Percentiles rank a stretch among this genome's conserved stretches.
Conservation (phyloP, 139 green algal species). For the Dunaliella primolecta region DNA sequence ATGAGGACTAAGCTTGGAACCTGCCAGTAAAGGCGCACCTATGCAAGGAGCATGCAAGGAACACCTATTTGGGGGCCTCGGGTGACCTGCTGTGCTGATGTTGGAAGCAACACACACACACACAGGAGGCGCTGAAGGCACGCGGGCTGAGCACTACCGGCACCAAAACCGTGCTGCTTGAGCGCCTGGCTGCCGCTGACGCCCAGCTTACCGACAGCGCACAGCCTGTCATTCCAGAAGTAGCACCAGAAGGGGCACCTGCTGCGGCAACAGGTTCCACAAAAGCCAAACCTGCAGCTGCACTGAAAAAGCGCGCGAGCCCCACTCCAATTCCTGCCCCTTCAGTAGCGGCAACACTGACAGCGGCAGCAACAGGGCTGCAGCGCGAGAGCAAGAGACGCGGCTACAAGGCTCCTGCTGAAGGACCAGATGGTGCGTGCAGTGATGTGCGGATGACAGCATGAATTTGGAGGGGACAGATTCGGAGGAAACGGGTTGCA, state of each 20-base stretch:
- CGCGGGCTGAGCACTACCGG: conserved; percentile 28
- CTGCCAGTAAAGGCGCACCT: too few species aligned
- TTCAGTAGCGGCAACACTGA: conserved; percentile 1
- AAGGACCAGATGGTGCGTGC: too few species aligned
- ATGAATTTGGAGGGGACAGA: too few species aligned
- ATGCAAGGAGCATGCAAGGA: too few species aligned
- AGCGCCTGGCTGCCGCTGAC: conserved; percentile 15
- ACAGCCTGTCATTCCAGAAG: too few species aligned
- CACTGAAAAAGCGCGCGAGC: neutral
- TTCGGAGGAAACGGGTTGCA: too few species aligned
- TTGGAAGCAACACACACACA: conserved; percentile 1
- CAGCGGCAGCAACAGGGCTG: neutral
- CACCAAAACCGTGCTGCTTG: conserved; percentile 37
- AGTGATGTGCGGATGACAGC: too few species aligned
- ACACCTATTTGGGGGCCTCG: too few species aligned
- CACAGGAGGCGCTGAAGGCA: conserved; percentile 20
- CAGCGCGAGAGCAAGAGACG: neutral
- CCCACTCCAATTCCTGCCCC: neutral
- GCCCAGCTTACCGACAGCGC: too few species aligned
- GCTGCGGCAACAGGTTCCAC: neutral
- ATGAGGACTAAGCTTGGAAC: too few species aligned
- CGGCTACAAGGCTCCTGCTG: neutral
- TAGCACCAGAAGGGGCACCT: conserved; percentile 13
- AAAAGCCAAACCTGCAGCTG: neutral
- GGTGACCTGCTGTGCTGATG: too few species aligned